Conservation (phyloP, 1,139 yeast species). For the Wickerhamomyces sp. region DNA sequence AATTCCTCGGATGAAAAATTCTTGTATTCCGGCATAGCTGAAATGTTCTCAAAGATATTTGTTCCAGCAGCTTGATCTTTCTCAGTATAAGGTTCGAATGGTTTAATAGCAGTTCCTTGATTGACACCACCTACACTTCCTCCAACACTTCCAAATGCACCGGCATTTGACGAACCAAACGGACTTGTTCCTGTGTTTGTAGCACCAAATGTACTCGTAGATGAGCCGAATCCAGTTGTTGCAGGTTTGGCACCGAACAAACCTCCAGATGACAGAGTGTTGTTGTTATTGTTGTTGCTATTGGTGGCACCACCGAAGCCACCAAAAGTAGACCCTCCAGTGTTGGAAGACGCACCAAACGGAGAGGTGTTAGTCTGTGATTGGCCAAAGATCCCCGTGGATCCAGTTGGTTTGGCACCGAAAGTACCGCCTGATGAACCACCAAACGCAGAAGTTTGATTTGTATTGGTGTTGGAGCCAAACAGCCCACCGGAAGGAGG, state of each 20-base stretch:
- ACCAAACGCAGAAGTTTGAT: constrained; percentile 1
- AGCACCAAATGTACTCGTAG: constrained; percentile 12
- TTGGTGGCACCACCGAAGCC: constrained; percentile 31
- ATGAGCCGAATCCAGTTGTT: constrained; percentile 32
- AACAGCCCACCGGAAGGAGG: constrained; percentile 25
- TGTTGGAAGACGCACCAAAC: constrained; percentile 29
- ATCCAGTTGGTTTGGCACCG: constrained; percentile 32
- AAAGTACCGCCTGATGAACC: constrained; percentile 19
- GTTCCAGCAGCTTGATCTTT: constrained; percentile 63
- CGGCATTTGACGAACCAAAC: constrained; percentile 29
- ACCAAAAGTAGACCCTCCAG: constrained; percentile 22
- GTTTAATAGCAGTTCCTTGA: constrained; percentile 71
- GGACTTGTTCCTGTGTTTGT: constrained; percentile 28
- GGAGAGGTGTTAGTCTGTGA: constrained; percentile 29
- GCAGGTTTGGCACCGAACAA: constrained; percentile 37
- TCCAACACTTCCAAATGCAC: constrained; percentile 31
- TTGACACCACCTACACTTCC: constrained; percentile 35
- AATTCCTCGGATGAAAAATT: constrained; percentile 83
- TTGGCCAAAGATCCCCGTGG: constrained; percentile 8
- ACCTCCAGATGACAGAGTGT: constrained; percentile 17
- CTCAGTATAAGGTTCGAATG: constrained; percentile 62
- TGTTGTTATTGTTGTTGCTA: constrained; percentile 18
- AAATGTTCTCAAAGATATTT: constrained; percentile 65
- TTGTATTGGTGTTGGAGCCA: constrained; percentile 19
- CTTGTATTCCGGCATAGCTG: constrained; percentile 87